Conservation (phyloP, 2,329 filamentous ascomycete species). For the Clonostachys rhizophaga region DNA sequence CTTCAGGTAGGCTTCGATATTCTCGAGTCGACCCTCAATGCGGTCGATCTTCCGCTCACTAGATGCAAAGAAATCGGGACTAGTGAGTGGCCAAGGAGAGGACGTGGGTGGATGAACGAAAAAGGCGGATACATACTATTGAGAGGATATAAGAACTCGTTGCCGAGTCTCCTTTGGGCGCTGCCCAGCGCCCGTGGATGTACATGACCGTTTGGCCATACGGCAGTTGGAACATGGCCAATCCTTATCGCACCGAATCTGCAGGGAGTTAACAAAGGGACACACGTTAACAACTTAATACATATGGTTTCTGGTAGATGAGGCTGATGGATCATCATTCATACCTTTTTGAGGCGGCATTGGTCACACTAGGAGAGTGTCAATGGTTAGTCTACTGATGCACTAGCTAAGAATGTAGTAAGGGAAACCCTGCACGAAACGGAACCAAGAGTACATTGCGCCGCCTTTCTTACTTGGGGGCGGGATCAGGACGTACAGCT, state of each 20-base stretch:
- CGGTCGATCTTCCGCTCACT: slow-evolving; percentile 50
- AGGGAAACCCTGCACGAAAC: neutral
- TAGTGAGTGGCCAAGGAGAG: neutral
- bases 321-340: slow-evolving; percentile 4
- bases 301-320: neutral
- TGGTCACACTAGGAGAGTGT: slow-evolving; percentile 33
- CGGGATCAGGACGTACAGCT: slow-evolving; percentile 23
- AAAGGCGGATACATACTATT: slow-evolving; percentile 43
- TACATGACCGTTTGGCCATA: slow-evolving; percentile 46
- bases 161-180: slow-evolving; percentile 50
- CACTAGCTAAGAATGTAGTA: too few relatives aligned
- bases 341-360: slow-evolving; percentile 34
- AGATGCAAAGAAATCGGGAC: neutral
- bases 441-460: neutral
- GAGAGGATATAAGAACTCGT: slow-evolving; percentile 53
- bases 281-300: neutral
- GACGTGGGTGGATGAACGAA: neutral
- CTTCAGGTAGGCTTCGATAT: slow-evolving; percentile 36
- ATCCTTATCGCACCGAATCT: slow-evolving; percentile 57
- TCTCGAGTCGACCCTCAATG: slow-evolving; percentile 37
- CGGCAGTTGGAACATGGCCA: slow-evolving; percentile 54
- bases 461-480: neutral
- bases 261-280: neutral
- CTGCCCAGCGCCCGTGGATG: slow-evolving; percentile 48
- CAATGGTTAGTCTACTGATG: too few relatives aligned